These are phyloP conservation scores for Wickerhamomyces rabaulensis DNA, from an alignment of 805 yeast species.

Conservation along the genomic window DNA sequence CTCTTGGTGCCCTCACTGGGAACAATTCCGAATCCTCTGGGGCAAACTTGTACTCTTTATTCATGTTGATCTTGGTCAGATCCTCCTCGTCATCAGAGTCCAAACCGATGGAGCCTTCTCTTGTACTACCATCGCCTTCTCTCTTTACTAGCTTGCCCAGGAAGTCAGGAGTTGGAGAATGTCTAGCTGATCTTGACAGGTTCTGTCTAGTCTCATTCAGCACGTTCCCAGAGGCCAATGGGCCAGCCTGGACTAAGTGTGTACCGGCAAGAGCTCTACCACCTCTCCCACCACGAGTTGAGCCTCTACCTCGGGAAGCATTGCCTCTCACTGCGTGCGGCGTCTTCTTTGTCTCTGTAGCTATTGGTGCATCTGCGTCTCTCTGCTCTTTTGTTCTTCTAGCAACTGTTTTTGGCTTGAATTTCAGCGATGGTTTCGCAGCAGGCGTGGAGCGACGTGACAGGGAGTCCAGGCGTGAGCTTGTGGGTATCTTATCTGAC, in stretches of 20 bases:
- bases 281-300: slow-evolving; percentile 16
- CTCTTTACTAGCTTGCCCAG: slow-evolving; percentile 30
- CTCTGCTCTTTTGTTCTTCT: slow-evolving; percentile 81
- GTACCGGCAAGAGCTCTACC: slow-evolving; percentile 38
- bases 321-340: slow-evolving; percentile 5
- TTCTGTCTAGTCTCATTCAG: slow-evolving; percentile 14
- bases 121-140: slow-evolving; percentile 12
- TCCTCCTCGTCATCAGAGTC: slow-evolving; percentile 38
- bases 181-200: slow-evolving; percentile 20
- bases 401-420: slow-evolving; percentile 84
- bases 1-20: slow-evolving; percentile 67
- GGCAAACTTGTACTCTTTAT: slow-evolving; percentile 44
- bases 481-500: slow-evolving; percentile 21
- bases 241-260: slow-evolving; percentile 67
- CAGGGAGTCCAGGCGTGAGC: slow-evolving; percentile 33
- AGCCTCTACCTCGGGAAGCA: slow-evolving; percentile 15
- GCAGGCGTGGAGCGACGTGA: slow-evolving; percentile 25
- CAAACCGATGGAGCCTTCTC: slow-evolving; percentile 21
- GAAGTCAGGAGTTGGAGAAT: slow-evolving; percentile 38
- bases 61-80: slow-evolving; percentile 54
- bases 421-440: slow-evolving; percentile 56
- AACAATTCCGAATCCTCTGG: slow-evolving; percentile 51
- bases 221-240: slow-evolving; percentile 58
- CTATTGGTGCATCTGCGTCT: slow-evolving; percentile 62
- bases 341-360: slow-evolving; percentile 7